These are phyloP conservation scores for Epicoccum sorghinum DNA, from an alignment of 2,329 filamentous ascomycete species.

Conservation along the genomic window DNA sequence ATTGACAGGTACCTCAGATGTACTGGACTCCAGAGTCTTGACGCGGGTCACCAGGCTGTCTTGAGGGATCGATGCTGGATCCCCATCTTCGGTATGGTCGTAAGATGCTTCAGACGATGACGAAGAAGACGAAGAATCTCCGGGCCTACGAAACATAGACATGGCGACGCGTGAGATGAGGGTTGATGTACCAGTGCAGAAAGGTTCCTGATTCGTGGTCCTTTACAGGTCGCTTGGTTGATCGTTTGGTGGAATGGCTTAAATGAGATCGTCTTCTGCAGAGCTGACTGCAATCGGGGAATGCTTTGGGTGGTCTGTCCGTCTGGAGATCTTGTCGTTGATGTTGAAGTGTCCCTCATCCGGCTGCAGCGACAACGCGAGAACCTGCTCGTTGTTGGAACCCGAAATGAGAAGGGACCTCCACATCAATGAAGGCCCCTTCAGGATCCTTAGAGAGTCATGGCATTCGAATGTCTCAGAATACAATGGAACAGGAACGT, in stretches of 20 bases:
- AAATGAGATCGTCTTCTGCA: too few species aligned
- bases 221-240: too few species aligned
- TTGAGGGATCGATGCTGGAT: slow-evolving; percentile 16
- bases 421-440: slow-evolving; percentile 33
- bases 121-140: slow-evolving; percentile 35
- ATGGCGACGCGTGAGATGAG: slow-evolving; percentile 13
- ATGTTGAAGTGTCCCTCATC: slow-evolving; percentile 19
- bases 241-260: too few species aligned
- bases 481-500: slow-evolving; percentile 35
- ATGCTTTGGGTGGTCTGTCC: background rate
- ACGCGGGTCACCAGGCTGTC: slow-evolving; percentile 35
- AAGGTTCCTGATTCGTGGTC: too few species aligned
- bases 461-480: slow-evolving; percentile 28
- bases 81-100: slow-evolving; percentile 29
- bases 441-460: slow-evolving; percentile 8
- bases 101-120: slow-evolving; percentile 32
- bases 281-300: too few species aligned
- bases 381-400: slow-evolving; percentile 30
- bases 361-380: slow-evolving; percentile 27
- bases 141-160: slow-evolving; percentile 45
- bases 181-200: background rate
- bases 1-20: slow-evolving; percentile 21
- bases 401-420: slow-evolving; percentile 18
- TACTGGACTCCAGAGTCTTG: slow-evolving; percentile 35
- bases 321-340: slow-evolving; percentile 4